Conservation (phyloP, 2,329 filamentous ascomycete genomes). For the Colletotrichum lentis region DNA sequence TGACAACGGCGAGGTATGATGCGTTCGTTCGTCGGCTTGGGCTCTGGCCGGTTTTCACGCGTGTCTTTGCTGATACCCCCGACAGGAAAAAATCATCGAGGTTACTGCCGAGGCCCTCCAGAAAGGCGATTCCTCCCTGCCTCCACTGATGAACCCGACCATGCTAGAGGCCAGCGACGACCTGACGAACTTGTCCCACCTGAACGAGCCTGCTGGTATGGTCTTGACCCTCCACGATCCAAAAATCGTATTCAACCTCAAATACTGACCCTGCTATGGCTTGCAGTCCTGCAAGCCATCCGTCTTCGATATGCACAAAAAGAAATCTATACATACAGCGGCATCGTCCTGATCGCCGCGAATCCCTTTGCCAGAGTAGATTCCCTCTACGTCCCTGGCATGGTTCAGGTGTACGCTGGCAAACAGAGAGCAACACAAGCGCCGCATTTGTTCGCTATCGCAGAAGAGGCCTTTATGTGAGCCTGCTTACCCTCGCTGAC, state of each 20-base stretch:
- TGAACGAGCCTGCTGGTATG: constrained; percentile 96
- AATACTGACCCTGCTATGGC: constrained; percentile 30
- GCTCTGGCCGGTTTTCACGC: constrained; percentile 3
- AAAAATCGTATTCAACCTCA: background rate
- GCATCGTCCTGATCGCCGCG: constrained; percentile 97
- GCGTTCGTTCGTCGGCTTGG: background rate
- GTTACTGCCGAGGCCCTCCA: constrained; percentile 80
- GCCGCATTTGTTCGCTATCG: constrained; percentile 97
- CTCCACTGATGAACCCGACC: constrained; percentile 95
- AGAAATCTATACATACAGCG: constrained; percentile 99
- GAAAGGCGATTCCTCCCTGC: constrained; percentile 78
- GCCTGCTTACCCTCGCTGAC: constrained; percentile 41
- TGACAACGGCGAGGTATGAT: constrained; percentile 86
- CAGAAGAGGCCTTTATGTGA: constrained; percentile 97
- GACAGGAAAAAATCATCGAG: constrained; percentile 79
- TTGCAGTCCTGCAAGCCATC: constrained; percentile 91
- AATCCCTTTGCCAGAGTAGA: constrained; percentile 98
- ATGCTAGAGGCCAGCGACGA: constrained; percentile 99
- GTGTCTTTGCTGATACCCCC: constrained; percentile 23
- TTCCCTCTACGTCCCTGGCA: constrained; percentile 96
- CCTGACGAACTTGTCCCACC: constrained; percentile 93
- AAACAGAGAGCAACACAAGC: constrained; percentile 97
- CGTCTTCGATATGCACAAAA: constrained; percentile 96
- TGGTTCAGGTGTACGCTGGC: constrained; percentile 99
- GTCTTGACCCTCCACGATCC: background rate